These are phyloP conservation scores for Colletotrichum melonis DNA, from an alignment of 2,329 filamentous ascomycete genomes.

Conservation along the genomic window DNA sequence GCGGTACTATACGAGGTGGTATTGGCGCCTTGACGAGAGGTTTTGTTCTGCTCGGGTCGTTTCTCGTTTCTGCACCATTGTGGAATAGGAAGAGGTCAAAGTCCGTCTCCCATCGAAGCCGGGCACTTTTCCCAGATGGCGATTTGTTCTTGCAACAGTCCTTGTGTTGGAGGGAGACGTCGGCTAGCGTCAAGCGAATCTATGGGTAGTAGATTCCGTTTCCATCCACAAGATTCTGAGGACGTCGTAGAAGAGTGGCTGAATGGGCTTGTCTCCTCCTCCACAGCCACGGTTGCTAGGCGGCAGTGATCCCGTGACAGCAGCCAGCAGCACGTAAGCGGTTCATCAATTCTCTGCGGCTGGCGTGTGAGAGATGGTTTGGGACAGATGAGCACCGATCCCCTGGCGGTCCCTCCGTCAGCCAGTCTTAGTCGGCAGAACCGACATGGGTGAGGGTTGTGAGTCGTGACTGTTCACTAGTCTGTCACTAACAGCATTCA, in stretches of 20 bases:
- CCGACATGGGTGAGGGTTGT: not conserved
- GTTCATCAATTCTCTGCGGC: slow-evolving; percentile 20
- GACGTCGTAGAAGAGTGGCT: not conserved
- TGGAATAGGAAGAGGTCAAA: not conserved
- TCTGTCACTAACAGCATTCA: not conserved
- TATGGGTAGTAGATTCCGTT: not conserved
- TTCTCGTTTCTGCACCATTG: not conserved
- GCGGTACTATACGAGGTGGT: not conserved
- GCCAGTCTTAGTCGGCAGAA: not conserved
- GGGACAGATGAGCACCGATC: slow-evolving; percentile 3
- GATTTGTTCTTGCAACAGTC: not conserved
- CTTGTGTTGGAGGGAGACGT: too few species aligned
- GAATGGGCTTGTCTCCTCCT: not conserved
- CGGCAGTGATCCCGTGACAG: not conserved
- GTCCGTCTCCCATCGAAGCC: not conserved
- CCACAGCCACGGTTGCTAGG: not conserved
- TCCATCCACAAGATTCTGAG: not conserved
- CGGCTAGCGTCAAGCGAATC: not conserved
- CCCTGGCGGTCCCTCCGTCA: not conserved
- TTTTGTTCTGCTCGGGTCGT: not conserved
- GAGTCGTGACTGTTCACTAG: not conserved
- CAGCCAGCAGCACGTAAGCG: not conserved
- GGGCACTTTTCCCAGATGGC: not conserved
- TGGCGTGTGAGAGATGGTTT: slow-evolving; percentile 21
- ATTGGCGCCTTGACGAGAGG: not conserved